Evolutionary conservation across 2,329 filamentous ascomycete genomes (phyloP).

Genomic region (Colletotrichum sp.): DNA sequence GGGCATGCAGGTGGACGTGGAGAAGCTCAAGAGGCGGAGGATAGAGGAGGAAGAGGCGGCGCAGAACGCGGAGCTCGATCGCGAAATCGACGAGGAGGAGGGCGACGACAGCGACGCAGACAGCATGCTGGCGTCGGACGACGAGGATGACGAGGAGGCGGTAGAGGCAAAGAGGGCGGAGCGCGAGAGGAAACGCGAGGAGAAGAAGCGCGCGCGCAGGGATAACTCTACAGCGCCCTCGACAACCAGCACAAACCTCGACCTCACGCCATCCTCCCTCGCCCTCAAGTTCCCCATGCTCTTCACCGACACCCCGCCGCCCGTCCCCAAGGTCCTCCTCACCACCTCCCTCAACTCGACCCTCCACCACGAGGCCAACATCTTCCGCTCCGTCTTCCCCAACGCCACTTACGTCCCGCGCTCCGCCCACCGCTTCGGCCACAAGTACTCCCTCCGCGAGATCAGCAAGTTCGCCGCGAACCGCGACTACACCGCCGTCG

Average conservation of each 20-base stretch:
- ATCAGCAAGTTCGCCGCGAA: slow-evolving; percentile 86
- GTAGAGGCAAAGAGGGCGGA: slow-evolving; percentile 48
- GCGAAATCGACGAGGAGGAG: slow-evolving; percentile 42
- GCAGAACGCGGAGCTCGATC: slow-evolving; percentile 43
- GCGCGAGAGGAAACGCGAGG: slow-evolving; percentile 27
- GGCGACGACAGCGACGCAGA: slow-evolving; percentile 57
- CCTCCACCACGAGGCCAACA: slow-evolving; percentile 81
- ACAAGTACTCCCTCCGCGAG: slow-evolving; percentile 92
- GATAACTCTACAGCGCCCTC: slow-evolving; percentile 62
- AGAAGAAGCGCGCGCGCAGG: slow-evolving; percentile 41
- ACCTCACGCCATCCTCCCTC: slow-evolving; percentile 65
- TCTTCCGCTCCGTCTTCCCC: slow-evolving; percentile 83
- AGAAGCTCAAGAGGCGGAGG: slow-evolving; percentile 62
- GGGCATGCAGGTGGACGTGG: slow-evolving; percentile 61
- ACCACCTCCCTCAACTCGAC: slow-evolving; percentile 91
- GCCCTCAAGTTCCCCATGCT: slow-evolving; percentile 67
- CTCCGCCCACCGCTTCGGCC: slow-evolving; percentile 79
- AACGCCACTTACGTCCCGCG: slow-evolving; percentile 87
- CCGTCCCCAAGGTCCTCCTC: slow-evolving; percentile 83
- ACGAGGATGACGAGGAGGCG: slow-evolving; percentile 57
- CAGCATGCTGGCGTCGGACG: slow-evolving; percentile 78
- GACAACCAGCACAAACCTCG: slow-evolving; percentile 67
- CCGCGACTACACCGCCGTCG: slow-evolving; percentile 80
- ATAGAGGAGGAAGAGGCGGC: slow-evolving; percentile 59
- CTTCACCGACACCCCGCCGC: slow-evolving; percentile 64